phyloP scores from a whole-genome alignment of 2,329 filamentous ascomycete genomes.

The Aspergillus uvarum region DNA sequence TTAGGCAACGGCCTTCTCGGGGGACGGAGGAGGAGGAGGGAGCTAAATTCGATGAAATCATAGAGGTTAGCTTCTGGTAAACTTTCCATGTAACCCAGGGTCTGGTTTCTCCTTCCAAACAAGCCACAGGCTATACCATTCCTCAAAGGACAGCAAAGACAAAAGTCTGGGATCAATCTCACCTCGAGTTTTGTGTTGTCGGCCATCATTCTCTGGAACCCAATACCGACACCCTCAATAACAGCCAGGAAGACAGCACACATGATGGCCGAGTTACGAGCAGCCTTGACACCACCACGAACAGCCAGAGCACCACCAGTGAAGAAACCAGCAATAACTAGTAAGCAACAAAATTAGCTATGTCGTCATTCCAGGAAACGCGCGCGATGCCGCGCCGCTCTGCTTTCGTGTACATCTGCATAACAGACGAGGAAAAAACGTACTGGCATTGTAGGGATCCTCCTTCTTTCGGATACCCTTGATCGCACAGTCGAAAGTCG shows the following conservation, averaged over 20 bases:
- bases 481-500: conserved; percentile 92
- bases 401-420: not conserved
- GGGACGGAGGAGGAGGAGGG: conserved; percentile 37
- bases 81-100: not conserved
- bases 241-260: conserved; percentile 92
- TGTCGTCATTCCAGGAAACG: not conserved
- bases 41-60: conserved; percentile 24
- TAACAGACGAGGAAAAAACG: conserved; percentile 25
- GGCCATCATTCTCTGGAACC: conserved; percentile 91
- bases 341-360: conserved; percentile 3
- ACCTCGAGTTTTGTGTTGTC: conserved; percentile 82
- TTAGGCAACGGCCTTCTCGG: conserved; percentile 40
- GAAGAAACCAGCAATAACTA: conserved; percentile 90
- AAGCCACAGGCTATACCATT: not conserved
- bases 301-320: conserved; percentile 90
- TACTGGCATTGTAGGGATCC: conserved; percentile 91
- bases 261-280: conserved; percentile 92
- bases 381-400: not conserved
- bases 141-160: not conserved
- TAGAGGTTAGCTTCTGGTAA: conserved; percentile 8
- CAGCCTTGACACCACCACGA: conserved; percentile 85
- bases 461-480: conserved; percentile 96
- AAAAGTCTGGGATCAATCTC: conserved; percentile 20
- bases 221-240: conserved; percentile 96
- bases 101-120: not conserved